Evolutionary conservation across 352 stramenopile species (phyloP), one percentile per base, ranked within the genome.

Genomic region (Pythium sp.): DNA sequence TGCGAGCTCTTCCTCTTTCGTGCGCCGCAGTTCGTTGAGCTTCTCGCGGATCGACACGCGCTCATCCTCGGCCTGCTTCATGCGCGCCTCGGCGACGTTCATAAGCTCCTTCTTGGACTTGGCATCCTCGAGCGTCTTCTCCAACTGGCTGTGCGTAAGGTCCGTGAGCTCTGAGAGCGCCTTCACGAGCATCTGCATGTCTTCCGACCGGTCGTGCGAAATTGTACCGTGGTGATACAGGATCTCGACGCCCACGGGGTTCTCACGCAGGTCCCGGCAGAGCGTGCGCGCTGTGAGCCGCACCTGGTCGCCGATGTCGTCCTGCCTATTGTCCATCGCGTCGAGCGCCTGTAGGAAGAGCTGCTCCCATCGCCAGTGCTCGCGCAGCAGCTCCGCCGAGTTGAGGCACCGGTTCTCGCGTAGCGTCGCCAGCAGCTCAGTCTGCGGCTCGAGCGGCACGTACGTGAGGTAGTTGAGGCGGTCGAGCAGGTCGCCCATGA

Each of bases 401-500:
- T 86, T 81, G 32, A 83, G 72, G 59, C 80, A 88, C 15, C 84
- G 83, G 65, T 83, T 89, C 65, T 90, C 78, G 58, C 84, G 82
- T 22, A 96, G 70, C 8, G 72, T 72, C 8, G 72, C 67, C 9
- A 94, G 74, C 47, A 96, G 67, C 57, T 78, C 74, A 3, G 66
- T 71, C 67, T 89, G 79, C 9, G 77, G 77, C 8, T 90, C 81
- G 57, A 91, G 65, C 12, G 88, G 88, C 22, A 96, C 88, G 63
- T 93, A 92, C 46, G 85, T 92, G 60, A 96, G 80, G 74, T 92
- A 93, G 72, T 92, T 92, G 62, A 96, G 78, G 14, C 87, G 80
- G 62, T 96, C 86, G 1, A 94, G 78, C 70, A 94, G 72, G 72
- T 94, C 88, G 32, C 86, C 86, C 78, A 96, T 90, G 69, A 96